Percentiles rank a stretch among this genome's conserved stretches.
Evolutionary conservation across 306 rosid species (phyloP).

Genomic region (Echinosophora koreensis): DNA sequence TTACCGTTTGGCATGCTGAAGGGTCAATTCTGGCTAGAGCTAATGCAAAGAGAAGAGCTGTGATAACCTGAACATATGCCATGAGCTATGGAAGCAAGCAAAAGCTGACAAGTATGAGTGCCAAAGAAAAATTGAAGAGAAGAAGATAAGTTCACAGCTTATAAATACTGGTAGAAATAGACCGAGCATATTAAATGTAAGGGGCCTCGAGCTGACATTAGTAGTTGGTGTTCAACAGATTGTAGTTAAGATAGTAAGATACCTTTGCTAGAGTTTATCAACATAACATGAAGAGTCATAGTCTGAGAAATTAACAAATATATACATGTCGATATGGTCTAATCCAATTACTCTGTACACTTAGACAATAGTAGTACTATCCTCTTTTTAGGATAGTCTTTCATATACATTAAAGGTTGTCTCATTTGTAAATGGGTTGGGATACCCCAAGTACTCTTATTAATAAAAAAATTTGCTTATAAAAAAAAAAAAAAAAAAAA

Average conservation of each 20-base stretch:
- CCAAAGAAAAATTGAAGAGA: slow-evolving; percentile 21
- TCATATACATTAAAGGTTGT: too few relatives aligned
- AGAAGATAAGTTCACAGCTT: slow-evolving; percentile 30
- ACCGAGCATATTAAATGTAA: slow-evolving; percentile 45
- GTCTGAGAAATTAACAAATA: neutral
- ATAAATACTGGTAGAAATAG: slow-evolving; percentile 41
- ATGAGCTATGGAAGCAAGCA: slow-evolving; percentile 49
- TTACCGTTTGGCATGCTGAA: slow-evolving; percentile 54
- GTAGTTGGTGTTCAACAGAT: slow-evolving; percentile 54
- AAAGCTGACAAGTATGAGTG: slow-evolving; percentile 22
- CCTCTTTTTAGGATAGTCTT: too few relatives aligned
- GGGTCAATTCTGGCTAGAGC: slow-evolving; percentile 52
- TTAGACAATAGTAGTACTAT: too few relatives aligned
- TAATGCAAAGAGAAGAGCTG: slow-evolving; percentile 61
- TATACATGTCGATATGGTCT: neutral
- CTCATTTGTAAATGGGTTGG: too few relatives aligned
- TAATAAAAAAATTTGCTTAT: too few relatives aligned
- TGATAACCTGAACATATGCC: slow-evolving; percentile 59
- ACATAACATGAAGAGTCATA: neutral
- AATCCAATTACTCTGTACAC: neutral
- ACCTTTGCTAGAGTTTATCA: neutral
- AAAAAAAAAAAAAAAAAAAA: too few relatives aligned
- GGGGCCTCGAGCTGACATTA: slow-evolving; percentile 43
- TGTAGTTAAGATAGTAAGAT: slow-evolving; percentile 28
- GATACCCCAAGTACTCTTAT: too few relatives aligned